These are phyloP conservation scores for Limnanthes douglasii DNA, from an alignment of 345 rosid genomes.

Conservation along the genomic window DNA sequence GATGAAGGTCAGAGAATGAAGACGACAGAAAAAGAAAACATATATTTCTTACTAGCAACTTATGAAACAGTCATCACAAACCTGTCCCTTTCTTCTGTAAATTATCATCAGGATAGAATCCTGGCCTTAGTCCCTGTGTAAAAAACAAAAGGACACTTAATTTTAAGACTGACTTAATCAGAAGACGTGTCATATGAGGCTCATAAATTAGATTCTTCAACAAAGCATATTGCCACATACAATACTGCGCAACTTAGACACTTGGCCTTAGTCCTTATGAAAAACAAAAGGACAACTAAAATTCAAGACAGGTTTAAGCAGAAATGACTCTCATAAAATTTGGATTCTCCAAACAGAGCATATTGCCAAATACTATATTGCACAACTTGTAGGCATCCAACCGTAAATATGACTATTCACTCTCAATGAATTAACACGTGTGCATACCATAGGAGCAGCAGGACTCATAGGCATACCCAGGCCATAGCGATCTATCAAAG, in stretches of 20 bases:
- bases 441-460: slow-evolving; percentile 67
- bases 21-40: too few species aligned
- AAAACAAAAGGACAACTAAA: too few species aligned
- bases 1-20: slow-evolving; percentile 1
- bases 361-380: neutral
- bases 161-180: too few species aligned
- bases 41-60: too few species aligned
- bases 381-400: neutral
- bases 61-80: too few species aligned
- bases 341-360: neutral
- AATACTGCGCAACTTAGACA: neutral
- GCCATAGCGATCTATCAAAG: slow-evolving; percentile 83
- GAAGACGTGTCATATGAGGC: too few species aligned
- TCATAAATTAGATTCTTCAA: too few species aligned
- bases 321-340: neutral
- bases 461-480: slow-evolving; percentile 78
- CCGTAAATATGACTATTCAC: slow-evolving; percentile 4
- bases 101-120: slow-evolving; percentile 69
- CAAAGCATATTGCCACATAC: too few species aligned
- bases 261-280: too few species aligned
- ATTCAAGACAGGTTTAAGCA: neutral
- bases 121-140: slow-evolving; percentile 75
- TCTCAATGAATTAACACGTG: slow-evolving; percentile 2
- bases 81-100: slow-evolving; percentile 41
- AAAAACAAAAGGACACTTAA: slow-evolving; percentile 3